phyloP scores from a whole-genome alignment of 345 rosid species.

The Melaleuca alternifolia region DNA sequence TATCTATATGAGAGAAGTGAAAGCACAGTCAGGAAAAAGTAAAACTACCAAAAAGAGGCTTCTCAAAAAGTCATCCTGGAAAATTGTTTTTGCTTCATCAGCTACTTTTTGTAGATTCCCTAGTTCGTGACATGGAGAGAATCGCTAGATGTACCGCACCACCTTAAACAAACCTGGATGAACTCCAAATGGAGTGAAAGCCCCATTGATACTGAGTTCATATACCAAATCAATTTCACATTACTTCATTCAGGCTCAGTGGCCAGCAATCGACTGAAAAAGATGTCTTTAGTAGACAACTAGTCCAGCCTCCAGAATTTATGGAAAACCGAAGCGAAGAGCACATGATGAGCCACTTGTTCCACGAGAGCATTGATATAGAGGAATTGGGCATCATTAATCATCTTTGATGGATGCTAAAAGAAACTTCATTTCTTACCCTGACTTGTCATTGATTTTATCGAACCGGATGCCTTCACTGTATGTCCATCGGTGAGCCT shows the following conservation, averaged over 20 bases:
- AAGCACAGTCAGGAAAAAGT: not conserved
- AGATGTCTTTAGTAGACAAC: not conserved
- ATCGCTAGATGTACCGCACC: not conserved
- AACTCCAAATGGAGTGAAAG: not conserved
- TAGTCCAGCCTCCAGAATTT: not conserved
- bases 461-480: conserved; percentile 54
- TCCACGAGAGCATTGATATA: not conserved
- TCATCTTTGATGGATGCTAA: not conserved
- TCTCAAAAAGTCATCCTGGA: not conserved
- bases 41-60: not conserved
- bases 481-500: conserved; percentile 45
- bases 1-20: conserved; percentile 28
- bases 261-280: not conserved
- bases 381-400: not conserved
- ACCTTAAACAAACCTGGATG: not conserved
- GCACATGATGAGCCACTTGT: not conserved
- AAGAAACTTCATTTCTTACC: conserved; percentile 17
- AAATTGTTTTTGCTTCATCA: not conserved
- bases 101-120: not conserved
- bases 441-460: conserved; percentile 47
- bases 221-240: not conserved
- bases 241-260: not conserved
- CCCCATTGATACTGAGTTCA: not conserved
- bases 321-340: not conserved
- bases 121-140: not conserved